Evolutionary conservation across 306 rosid genomes (phyloP).

Genomic region (Citrullus colocynthis): DNA sequence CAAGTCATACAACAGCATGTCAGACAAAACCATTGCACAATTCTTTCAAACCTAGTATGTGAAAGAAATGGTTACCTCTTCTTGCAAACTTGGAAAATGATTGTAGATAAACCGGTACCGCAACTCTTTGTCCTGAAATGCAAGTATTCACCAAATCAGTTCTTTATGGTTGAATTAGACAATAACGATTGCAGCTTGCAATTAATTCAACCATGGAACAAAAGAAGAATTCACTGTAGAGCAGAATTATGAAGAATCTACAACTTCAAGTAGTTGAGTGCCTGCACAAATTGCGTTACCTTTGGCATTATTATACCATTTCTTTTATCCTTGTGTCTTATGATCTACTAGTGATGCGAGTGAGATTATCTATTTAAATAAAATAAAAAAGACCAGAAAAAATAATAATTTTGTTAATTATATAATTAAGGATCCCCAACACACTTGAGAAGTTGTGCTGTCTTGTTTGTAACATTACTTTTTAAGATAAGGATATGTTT

Average conservation of each 20-base stretch:
- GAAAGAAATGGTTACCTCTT: constrained; percentile 63
- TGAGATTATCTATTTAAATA: background rate
- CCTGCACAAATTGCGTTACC: background rate
- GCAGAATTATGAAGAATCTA: background rate
- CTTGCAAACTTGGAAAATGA: constrained; percentile 89
- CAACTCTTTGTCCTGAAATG: constrained; percentile 76
- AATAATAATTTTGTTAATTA: background rate
- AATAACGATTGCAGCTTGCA: background rate
- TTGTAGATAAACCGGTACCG: constrained; percentile 95
- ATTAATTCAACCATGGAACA: background rate
- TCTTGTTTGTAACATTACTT: background rate
- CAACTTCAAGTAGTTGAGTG: background rate
- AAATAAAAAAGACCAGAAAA: background rate
- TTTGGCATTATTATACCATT: background rate
- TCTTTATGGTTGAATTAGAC: background rate
- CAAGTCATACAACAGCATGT: background rate
- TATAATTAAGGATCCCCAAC: background rate
- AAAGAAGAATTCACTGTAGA: background rate
- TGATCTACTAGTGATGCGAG: background rate
- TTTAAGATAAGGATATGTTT: background rate
- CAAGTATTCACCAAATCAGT: constrained; percentile 12
- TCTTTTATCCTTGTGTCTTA: background rate
- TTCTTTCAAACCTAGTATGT: constrained; percentile 20
- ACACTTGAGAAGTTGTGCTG: background rate
- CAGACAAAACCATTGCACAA: background rate